Conservation (phyloP, 2,329 filamentous ascomycete genomes). For the Furcasterigmium furcatum region DNA sequence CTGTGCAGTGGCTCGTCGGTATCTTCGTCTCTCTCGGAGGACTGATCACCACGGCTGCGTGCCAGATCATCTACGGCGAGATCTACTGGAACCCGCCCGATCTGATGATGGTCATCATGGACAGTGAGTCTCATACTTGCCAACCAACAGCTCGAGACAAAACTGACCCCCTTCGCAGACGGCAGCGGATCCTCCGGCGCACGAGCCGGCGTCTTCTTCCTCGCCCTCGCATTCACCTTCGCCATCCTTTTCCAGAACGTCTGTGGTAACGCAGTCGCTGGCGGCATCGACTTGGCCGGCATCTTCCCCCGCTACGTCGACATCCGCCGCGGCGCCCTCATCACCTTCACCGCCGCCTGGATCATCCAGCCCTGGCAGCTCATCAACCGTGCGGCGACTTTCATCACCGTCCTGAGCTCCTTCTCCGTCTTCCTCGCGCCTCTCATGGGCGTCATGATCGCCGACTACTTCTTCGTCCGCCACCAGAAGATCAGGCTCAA, state of each 20-base stretch:
- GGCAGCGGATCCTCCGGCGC: conserved; percentile 27
- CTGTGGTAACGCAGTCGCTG: conserved; percentile 29
- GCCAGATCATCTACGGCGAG: too few species aligned
- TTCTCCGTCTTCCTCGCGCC: conserved; percentile 34
- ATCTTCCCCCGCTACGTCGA: conserved; percentile 31
- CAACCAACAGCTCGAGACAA: too few species aligned
- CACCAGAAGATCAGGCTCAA: conserved; percentile 29
- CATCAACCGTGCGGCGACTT: conserved; percentile 29
- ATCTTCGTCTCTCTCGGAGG: too few species aligned
- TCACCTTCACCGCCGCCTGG: conserved; percentile 28
- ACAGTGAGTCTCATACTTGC: too few species aligned
- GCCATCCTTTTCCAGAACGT: conserved; percentile 32
- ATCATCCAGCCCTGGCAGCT: conserved; percentile 33
- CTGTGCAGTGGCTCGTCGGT: too few species aligned
- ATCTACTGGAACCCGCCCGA: too few species aligned
- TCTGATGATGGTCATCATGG: too few species aligned
- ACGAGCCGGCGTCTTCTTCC: conserved; percentile 32
- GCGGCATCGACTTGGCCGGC: conserved; percentile 34
- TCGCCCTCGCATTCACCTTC: conserved; percentile 28
- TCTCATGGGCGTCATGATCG: conserved; percentile 34
- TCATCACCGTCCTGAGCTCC: conserved; percentile 29
- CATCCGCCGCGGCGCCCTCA: too few species aligned
- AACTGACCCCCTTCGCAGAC: too few species aligned
- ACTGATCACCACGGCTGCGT: too few species aligned
- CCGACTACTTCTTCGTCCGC: conserved; percentile 27